phyloP scores from a whole-genome alignment of 75 land plant species.

The Sequoiadendron giganteum region DNA sequence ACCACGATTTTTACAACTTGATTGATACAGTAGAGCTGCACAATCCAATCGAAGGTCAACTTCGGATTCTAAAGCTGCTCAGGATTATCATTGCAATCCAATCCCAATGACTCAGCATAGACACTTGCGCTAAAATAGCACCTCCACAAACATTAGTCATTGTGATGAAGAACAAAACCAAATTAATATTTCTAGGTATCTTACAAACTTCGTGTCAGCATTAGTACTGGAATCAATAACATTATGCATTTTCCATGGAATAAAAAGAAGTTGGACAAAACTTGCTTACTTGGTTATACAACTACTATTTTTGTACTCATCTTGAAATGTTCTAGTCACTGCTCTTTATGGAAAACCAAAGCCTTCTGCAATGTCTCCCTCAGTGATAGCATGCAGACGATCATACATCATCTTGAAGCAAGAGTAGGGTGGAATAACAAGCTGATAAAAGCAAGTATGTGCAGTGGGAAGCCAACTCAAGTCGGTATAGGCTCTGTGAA shows the following conservation, averaged over 20 bases:
- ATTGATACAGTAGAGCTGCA: constrained; percentile 6
- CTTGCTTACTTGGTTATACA: constrained; percentile 1
- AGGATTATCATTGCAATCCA: neutral
- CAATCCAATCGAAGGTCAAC: constrained; percentile 5
- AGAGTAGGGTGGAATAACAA: constrained; percentile 76
- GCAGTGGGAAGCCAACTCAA: constrained; percentile 72
- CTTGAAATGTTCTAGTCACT: neutral
- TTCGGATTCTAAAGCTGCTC: neutral
- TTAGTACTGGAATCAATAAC: neutral
- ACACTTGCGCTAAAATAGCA: neutral
- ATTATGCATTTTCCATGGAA: neutral
- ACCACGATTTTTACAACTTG: neutral
- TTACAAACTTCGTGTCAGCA: constrained; percentile 3
- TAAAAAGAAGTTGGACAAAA: constrained; percentile 3
- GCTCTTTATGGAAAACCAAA: constrained; percentile 33
- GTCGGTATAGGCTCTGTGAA: constrained; percentile 55
- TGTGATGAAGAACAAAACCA: constrained; percentile 5
- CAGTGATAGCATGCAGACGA: constrained; percentile 41
- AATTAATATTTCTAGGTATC: constrained; percentile 5
- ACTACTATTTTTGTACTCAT: neutral
- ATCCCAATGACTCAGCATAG: neutral
- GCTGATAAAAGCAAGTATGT: constrained; percentile 90
- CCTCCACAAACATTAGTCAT: neutral
- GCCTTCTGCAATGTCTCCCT: constrained; percentile 51
- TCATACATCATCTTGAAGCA: constrained; percentile 46